Conservation (phyloP, 83 land plant species). For the Larix sibirica region DNA sequence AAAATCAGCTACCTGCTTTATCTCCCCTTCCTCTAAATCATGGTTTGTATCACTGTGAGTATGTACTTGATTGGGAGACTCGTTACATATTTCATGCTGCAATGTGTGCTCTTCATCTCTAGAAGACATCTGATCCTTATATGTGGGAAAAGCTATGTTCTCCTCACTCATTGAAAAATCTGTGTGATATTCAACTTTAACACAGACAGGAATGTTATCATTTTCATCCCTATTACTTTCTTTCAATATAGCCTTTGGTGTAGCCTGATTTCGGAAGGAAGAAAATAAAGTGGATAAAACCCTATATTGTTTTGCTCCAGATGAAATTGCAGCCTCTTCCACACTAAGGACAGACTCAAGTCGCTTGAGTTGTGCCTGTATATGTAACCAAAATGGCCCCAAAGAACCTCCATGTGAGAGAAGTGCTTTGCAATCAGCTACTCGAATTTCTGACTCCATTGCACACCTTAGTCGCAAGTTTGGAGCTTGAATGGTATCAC, state of each 20-base stretch:
- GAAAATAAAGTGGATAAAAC: not conserved
- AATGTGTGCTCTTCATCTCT: not conserved
- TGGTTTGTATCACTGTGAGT: not conserved
- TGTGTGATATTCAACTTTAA: not conserved
- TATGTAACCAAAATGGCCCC: constrained; percentile 66
- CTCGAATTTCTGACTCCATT: constrained; percentile 63
- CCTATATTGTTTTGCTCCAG: constrained; percentile 21
- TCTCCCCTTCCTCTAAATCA: constrained; percentile 15
- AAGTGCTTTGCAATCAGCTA: constrained; percentile 73
- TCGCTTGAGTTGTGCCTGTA: constrained; percentile 49
- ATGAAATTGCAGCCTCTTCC: constrained; percentile 33
- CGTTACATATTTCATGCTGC: not conserved
- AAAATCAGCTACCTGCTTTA: not conserved
- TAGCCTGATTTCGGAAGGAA: not conserved
- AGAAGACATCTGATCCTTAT: not conserved
- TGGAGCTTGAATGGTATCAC: not conserved
- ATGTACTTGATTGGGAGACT: not conserved
- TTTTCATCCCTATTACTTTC: not conserved
- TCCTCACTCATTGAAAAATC: not conserved
- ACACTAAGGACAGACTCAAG: constrained; percentile 44
- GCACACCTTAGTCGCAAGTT: constrained; percentile 26
- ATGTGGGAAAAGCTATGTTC: not conserved
- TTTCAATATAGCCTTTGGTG: not conserved
- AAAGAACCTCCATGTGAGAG: constrained; percentile 47
- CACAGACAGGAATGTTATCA: not conserved